Conservation (phyloP, 2,329 filamentous ascomycete genomes). For the Talaromyces pinophilus region DNA sequence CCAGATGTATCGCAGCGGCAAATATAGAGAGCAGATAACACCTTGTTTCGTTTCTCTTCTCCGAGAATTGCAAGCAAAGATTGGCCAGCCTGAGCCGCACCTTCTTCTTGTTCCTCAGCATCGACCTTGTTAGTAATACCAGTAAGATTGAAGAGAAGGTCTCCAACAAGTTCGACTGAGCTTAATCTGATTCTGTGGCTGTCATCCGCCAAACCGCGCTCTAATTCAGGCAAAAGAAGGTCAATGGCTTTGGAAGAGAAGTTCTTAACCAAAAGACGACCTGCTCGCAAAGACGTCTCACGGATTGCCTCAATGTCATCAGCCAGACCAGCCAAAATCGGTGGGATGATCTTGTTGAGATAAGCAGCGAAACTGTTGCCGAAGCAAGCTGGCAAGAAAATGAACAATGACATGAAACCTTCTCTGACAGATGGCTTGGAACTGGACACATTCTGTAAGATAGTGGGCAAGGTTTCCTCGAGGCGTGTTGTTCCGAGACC, state of each 20-base stretch:
- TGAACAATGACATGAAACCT: slow-evolving; percentile 99
- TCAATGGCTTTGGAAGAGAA: slow-evolving; percentile 95
- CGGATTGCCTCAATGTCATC: slow-evolving; percentile 96
- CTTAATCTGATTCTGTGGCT: slow-evolving; percentile 97
- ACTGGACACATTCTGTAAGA: slow-evolving; percentile 92
- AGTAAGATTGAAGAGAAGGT: slow-evolving; percentile 95
- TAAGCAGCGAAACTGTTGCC: slow-evolving; percentile 98
- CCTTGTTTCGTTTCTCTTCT: slow-evolving; percentile 94
- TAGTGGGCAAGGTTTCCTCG: slow-evolving; percentile 94
- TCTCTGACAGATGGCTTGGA: slow-evolving; percentile 87
- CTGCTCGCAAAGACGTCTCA: slow-evolving; percentile 92
- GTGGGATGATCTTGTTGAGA: slow-evolving; percentile 90
- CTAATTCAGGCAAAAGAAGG: slow-evolving; percentile 87
- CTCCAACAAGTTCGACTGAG: slow-evolving; percentile 95
- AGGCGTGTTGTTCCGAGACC: slow-evolving; percentile 88
- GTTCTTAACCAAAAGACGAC: slow-evolving; percentile 94
- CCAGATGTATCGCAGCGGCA: slow-evolving; percentile 96
- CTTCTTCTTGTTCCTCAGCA: slow-evolving; percentile 75
- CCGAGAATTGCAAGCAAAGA: slow-evolving; percentile 94
- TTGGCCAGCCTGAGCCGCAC: slow-evolving; percentile 79
- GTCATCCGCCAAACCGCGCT: slow-evolving; percentile 94
- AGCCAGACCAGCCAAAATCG: slow-evolving; percentile 88
- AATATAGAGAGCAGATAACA: slow-evolving; percentile 94
- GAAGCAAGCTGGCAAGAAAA: slow-evolving; percentile 98
- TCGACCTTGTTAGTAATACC: slow-evolving; percentile 82